phyloP scores from a whole-genome alignment of 2,329 filamentous ascomycete species.

The Aspergillus aculeatus region DNA sequence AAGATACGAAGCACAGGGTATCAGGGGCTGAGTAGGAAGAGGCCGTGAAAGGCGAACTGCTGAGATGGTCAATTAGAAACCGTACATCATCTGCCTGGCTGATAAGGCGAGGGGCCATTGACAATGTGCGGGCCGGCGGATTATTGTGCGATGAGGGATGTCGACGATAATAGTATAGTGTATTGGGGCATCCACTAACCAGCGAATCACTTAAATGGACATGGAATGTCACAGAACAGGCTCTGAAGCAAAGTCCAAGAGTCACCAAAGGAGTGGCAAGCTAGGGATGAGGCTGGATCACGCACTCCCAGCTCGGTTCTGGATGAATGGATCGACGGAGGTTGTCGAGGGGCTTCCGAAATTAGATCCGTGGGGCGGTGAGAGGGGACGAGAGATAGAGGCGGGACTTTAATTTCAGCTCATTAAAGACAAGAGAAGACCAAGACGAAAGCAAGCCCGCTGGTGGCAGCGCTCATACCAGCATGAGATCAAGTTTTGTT shows the following conservation, averaged over 20 bases:
- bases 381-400: not conserved
- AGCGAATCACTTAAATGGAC: conserved; percentile 9
- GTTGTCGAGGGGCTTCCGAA: conserved; percentile 24
- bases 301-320: not conserved
- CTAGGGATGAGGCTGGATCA: not conserved
- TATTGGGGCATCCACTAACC: conserved; percentile 21
- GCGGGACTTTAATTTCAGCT: not conserved
- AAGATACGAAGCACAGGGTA: not conserved
- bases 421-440: not conserved
- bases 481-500: too few relatives aligned
- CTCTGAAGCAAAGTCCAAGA: not conserved
- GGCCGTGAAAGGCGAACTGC: conserved; percentile 7
- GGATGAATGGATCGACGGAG: conserved; percentile 19
- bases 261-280: not conserved
- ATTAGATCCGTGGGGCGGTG: conserved; percentile 31
- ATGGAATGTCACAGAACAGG: not conserved
- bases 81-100: conserved; percentile 14
- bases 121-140: conserved; percentile 31
- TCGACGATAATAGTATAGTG: conserved; percentile 21
- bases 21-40: not conserved
- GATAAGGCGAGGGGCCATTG: conserved; percentile 31
- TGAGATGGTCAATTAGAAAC: conserved; percentile 1
- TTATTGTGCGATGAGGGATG: conserved; percentile 34
- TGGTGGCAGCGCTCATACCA: not conserved
- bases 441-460: too few relatives aligned